Evolutionary conservation across 2,329 filamentous ascomycete genomes (phyloP), one percentile per base, ranked within the genome.

Genomic region (Pyrenophora graminea): DNA sequence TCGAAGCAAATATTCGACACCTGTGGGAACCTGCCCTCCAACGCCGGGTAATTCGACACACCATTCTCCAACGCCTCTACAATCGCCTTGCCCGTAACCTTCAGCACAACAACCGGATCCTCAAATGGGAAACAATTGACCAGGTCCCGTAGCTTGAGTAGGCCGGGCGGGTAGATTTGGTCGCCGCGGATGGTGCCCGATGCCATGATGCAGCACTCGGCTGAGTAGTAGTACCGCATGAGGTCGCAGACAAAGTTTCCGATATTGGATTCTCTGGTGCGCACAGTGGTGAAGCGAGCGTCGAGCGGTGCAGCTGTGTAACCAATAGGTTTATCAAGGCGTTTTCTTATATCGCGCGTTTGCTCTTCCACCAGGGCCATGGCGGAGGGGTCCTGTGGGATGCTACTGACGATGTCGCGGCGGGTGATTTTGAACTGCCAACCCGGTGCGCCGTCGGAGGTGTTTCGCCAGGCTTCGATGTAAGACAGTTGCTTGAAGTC

Each of bases 401-500:
- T 85, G 1, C 81, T 79, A 2, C 85, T 85, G 4, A 88, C 82
- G 31, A 94, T 77, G 60, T 96, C 90, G 27, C 89, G 81, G 19
- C 90, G 82, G 58, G 80, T 80, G 55, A 96, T 93, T 55, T 87
- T 84, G 61, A 95, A 87, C 58, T 93, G 84, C 91, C 91, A 96
- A 15, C 81, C 81, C 13, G 65, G 77, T 15, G 15, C 15, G 2
- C 72, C 77, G 25, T 75, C 71, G 2, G 36, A n/a, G 1, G 69
- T 50, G 56, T 81, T 84, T 18, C 84, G 80, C 61, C 89, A 83
- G 1, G 85, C 88, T 71, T 96, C 90, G 45, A 97, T 82, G 67
- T 96, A 96, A 68, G 89, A 94, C 30, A 96, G 78, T 69, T 97
- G 89, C 74, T 94, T 95, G 76, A 96, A 97, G 71, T 97, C 92